Conservation (phyloP, 257 asterid genomes). For the Avicennia marina region DNA sequence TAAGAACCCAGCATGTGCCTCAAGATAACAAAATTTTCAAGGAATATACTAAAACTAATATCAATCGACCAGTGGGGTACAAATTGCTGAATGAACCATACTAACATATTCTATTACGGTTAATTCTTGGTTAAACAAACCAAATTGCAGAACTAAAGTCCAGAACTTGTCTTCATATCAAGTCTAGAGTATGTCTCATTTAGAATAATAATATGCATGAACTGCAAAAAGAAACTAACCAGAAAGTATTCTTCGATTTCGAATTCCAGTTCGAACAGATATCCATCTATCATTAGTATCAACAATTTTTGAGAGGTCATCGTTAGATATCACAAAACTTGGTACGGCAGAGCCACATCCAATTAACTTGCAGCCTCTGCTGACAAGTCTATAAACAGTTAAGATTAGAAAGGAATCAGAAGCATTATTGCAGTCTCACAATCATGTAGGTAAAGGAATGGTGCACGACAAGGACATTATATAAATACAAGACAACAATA, state of each 20-base stretch:
- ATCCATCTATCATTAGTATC: constrained; percentile 91
- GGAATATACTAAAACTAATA: no score
- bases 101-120: no score
- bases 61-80: no score
- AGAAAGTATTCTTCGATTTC: constrained; percentile 71
- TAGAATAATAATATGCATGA: constrained; percentile 7
- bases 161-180: neutral
- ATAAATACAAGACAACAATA: no score
- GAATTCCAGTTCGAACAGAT: constrained; percentile 81
- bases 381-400: constrained; percentile 38
- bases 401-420: neutral
- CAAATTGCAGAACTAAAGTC: neutral
- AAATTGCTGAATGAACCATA: no score
- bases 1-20: no score
- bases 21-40: no score
- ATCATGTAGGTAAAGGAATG: neutral
- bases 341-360: constrained; percentile 95
- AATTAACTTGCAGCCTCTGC: constrained; percentile 81
- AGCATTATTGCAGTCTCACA: neutral
- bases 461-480: no score
- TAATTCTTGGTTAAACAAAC: no score
- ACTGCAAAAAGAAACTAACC: constrained; percentile 37
- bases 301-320: constrained; percentile 70
- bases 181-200: neutral
- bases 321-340: constrained; percentile 65